Base-by-base conservation (phyloP, 352 stramenopile genomes). In the Globisporangium spinosum region DNA sequence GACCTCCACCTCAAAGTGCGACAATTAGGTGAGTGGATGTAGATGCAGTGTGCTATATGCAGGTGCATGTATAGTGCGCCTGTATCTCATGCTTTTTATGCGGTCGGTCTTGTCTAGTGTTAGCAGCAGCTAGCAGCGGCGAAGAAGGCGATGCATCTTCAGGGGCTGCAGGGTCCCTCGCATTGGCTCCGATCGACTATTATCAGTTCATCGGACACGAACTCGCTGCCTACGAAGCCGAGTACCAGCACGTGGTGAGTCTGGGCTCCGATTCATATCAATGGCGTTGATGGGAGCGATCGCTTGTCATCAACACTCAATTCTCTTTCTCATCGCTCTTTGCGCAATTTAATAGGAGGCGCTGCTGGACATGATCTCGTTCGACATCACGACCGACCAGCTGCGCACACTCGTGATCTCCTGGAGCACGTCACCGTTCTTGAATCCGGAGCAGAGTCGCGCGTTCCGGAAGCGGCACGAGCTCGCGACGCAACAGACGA, bases 231-330 rank as follows among this genome's bases (percentile, higher is more conserved):
- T 91, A 90, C 58, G 87, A 94, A 76, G 78, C 84, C n/a, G 84
- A 93, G 71, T 93, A 78, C 67, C 87, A 94, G 62, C 85, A 94
- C 56, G 78, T 93, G 27, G 86, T 94, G 76, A 70, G 85, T 76
- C 12, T 43, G 22, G 3, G 2, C 15, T 23, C 1, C 8, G 25
- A 17, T 0, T 12, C 6, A 7, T 20, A 4, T 15, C 15, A n/a
- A n/a, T 40, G 54, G 6, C 25, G 25, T 25, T 13, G 53, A 47
- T 47, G 38, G 1, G 20, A 20, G 13, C 3, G 38, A 47, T 45
- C 5, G 38, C 2, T 45, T 45, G 38, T 45, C 38, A 10, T 20
- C 13, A 45, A 0, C 10, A 45, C 38, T 45, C 23, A 20, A n/a
- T 34, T 7, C 51, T 8, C 51, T 58, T n/a, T 22, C 53, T 58